Conservation (phyloP, 2,329 filamentous ascomycete genomes). For the Xylaria sp. region DNA sequence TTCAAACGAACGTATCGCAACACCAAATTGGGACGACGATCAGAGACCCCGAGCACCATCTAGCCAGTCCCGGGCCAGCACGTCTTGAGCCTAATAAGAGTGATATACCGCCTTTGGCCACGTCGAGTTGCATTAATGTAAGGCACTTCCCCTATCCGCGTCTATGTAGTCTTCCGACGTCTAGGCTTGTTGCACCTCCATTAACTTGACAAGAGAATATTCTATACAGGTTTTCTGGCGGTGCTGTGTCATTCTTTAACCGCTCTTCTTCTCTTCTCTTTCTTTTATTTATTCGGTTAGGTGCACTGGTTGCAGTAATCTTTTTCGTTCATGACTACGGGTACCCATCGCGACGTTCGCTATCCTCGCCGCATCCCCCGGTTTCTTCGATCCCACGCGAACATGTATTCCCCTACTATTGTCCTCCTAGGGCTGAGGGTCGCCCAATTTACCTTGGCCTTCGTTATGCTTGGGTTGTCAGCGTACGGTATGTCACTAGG, state of each 20-base stretch:
- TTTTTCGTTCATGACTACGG: constrained; percentile 44
- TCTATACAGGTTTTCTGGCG: constrained; percentile 36
- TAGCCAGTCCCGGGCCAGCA: constrained; percentile 23
- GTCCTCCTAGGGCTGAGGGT: constrained; percentile 58
- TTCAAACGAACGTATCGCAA: constrained; percentile 49
- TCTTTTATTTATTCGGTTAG: constrained; percentile 8
- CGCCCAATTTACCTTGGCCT: constrained; percentile 58
- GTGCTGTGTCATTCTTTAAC: constrained; percentile 7
- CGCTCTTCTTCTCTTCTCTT: constrained; percentile 16
- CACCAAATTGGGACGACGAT: constrained; percentile 40
- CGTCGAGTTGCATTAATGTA: constrained; percentile 42
- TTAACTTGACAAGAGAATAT: constrained; percentile 39
- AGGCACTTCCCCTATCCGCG: constrained; percentile 29
- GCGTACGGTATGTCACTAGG: constrained; percentile 59
- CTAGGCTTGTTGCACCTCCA: constrained; percentile 42
- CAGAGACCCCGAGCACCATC: constrained; percentile 35
- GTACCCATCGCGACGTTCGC: constrained; percentile 44
- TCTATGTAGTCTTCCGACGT: constrained; percentile 32
- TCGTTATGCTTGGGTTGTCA: constrained; percentile 61
- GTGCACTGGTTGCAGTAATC: constrained; percentile 37
- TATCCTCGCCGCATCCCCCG: constrained; percentile 46
- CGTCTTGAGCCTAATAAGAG: constrained; percentile 34
- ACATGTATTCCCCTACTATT: constrained; percentile 53
- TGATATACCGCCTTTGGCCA: constrained; percentile 39
- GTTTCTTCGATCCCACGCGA: constrained; percentile 42